Base-by-base conservation (phyloP, 441 rosid species). In the Brassica balearica region DNA sequence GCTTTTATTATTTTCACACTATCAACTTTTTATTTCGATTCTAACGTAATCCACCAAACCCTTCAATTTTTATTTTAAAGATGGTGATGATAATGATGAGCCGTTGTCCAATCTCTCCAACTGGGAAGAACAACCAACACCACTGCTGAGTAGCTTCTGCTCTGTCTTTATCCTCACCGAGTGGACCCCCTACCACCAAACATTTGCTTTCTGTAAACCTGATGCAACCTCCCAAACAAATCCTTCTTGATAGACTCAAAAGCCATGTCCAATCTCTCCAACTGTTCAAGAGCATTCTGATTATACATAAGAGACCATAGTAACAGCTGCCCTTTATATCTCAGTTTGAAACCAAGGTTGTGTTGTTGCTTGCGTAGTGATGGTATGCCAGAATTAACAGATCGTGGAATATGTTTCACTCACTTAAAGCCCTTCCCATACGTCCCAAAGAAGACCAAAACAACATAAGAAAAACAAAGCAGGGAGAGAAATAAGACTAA, bases 281-380 rank as follows among this genome's bases (percentile, higher is more conserved):
- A 51, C 83, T 86, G 88, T 75, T 89, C 93, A 85, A 91, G 74
- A 22, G 94, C 89, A 78, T 87, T 89, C 86, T 82, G 82, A 29
- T 91, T 91, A 65, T 86, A 89, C 90, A 92, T 12, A 74, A 92
- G 81, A 91, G 65, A 22, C 95, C 96, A 5, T 92, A 92, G 71
- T 86, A 25, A 25, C 27, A 25, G 27, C 3, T 25, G 27, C 27
- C 27, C 1, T 41, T 41, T 41, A 41, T 41, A 55, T 53, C 75
- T n/a, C 80, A 85, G 61, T 66, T 72, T 68, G 41, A 70, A 43
- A 22, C 7, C 5, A 5, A 14, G 59, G 2, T 2, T 65, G 69
- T 38, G 8, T 56, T 43, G 32, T 70, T 64, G 20, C 15, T 23
- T 56, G 43, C 32, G 29, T 36, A 27, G 55, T 68, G 53, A 67